These are phyloP conservation scores for Cenchrus fungigraminus DNA, from an alignment of 176 grass and related monocot species.

Conservation along the genomic window DNA sequence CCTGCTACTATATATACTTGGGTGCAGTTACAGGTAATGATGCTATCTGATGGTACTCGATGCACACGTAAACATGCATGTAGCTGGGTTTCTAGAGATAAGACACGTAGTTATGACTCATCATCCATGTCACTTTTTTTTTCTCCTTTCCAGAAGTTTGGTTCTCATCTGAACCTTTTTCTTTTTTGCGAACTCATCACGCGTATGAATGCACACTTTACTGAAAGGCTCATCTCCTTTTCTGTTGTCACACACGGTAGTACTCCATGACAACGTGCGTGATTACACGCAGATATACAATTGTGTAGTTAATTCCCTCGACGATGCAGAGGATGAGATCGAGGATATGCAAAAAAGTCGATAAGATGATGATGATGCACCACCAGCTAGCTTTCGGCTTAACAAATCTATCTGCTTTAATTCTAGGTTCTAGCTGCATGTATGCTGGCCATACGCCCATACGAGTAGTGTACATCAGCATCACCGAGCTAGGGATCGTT, in stretches of 20 bases:
- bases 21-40: not conserved
- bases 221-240: not conserved
- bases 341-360: no score
- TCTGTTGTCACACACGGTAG: not conserved
- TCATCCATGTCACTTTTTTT: not conserved
- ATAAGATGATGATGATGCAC: no score
- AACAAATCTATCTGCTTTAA: not conserved
- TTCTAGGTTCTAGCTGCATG: not conserved
- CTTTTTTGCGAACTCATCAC: not conserved
- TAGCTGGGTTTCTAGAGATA: conserved; percentile 9
- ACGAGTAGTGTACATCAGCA: not conserved
- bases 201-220: not conserved
- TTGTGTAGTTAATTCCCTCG: no score
- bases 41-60: not conserved
- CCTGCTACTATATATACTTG: no score
- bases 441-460: no score
- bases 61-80: conserved; percentile 2
- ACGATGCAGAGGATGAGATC: no score
- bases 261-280: not conserved
- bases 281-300: not conserved
- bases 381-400: not conserved
- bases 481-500: not conserved
- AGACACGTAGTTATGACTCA: conserved; percentile 26
- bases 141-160: not conserved
- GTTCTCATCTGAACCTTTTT: not conserved